These are phyloP conservation scores for Nidula microcarpa DNA, from an alignment of 768 basidiomycete genomes.

Conservation along the genomic window DNA sequence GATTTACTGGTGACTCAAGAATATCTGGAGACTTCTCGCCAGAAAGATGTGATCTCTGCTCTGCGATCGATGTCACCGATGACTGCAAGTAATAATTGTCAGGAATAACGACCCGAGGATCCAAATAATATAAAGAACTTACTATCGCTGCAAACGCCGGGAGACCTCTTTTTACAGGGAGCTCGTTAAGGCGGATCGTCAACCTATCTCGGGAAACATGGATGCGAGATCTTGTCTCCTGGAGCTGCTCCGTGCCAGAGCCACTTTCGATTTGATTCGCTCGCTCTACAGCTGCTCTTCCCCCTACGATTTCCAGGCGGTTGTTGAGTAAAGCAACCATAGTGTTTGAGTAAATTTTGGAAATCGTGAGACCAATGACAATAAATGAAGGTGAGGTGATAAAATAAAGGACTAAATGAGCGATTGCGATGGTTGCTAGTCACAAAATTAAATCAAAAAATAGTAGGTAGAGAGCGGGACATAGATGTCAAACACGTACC, in stretches of 20 bases:
- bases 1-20: no score
- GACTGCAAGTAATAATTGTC: no score
- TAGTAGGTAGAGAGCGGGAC: background rate
- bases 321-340: conserved; percentile 25
- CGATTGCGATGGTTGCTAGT: conserved; percentile 17
- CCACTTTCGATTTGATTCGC: no score
- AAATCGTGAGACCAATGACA: conserved; percentile 18
- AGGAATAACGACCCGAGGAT: background rate
- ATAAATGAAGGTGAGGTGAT: conserved; percentile 15
- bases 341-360: conserved; percentile 26
- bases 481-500: conserved; percentile 12
- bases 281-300: background rate
- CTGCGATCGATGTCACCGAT: no score
- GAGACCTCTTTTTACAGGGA: background rate
- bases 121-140: background rate
- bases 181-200: conserved; percentile 4
- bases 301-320: conserved; percentile 12
- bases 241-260: background rate
- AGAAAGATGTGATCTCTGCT: no score
- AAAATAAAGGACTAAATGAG: conserved; percentile 23
- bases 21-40: no score
- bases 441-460: background rate
- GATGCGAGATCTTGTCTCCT: background rate
- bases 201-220: conserved; percentile 4
- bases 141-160: background rate